Base-by-base conservation (phyloP, 441 rosid species). In the Adansonia grandidieri region DNA sequence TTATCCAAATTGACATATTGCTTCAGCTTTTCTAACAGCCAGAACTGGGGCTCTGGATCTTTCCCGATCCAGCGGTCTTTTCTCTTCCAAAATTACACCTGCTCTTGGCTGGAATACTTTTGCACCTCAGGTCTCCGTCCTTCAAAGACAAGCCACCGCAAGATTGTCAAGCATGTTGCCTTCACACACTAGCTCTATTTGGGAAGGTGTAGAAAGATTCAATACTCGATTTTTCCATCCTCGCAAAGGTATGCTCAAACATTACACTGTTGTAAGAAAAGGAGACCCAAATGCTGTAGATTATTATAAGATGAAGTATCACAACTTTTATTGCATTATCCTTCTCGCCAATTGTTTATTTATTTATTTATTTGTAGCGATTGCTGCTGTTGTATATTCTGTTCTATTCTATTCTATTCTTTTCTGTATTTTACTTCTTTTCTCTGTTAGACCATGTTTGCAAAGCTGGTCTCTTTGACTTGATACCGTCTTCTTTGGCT, bases 91-190 rank as follows among this genome's bases (percentile, higher is more conserved):
- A 54, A 80, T 66, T 60, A 24, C 82, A 60, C 79, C 84, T 0
- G 44, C 62, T 45, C 81, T 81, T 79, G 86, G 89, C 42, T 92
- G 89, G 93, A 86, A 77, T 53, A 70, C 57, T 67, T 13, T 88
- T 81, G 83, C 81, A 61, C 85, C 90, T 71, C 81, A 65, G 20
- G 22, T 91, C 54, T 78, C 81, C 48, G 82, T 73, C 44, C 78
- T 88, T 57, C 91, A 82, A 72, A 89, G 86, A 74, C 90, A 90
- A 79, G 85, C 91, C 68, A 76, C 71, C 71, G 87, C 80, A 83
- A 89, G 84, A 72, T 79, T 87, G 24, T 82, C 88, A 28, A 78
- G 50, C 48, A 78, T 81, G 71, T 78, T 85, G 67, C 83, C 77
- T 40, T 60, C 40, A 24, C 76, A 61, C 47, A 63, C 89, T 64